Evolutionary conservation across 116 monocot species (phyloP).

Genomic region (Posidonia oceanica): DNA sequence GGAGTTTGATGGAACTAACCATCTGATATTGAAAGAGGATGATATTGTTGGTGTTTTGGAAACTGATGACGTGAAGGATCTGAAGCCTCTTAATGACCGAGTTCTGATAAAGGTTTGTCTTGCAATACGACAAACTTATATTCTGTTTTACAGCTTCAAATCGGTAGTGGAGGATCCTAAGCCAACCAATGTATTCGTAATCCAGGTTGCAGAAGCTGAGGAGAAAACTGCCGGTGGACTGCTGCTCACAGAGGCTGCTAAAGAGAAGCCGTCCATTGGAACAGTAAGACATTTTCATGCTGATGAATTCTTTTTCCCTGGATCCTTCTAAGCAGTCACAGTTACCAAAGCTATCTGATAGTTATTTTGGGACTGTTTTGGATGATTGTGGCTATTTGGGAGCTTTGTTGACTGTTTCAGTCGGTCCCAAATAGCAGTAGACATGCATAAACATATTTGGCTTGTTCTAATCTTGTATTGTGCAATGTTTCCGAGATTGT

Average conservation of each 20-base stretch:
- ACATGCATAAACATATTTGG: too few species aligned
- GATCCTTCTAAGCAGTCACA: too few species aligned
- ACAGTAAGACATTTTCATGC: slow-evolving; percentile 26
- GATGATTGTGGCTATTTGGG: too few species aligned
- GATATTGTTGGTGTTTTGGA: slow-evolving; percentile 51
- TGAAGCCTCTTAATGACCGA: slow-evolving; percentile 50
- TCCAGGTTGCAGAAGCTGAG: slow-evolving; percentile 54
- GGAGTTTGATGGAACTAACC: slow-evolving; percentile 37
- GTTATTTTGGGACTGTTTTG: too few species aligned
- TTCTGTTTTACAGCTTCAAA: too few species aligned
- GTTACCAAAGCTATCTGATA: too few species aligned
- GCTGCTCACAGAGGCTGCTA: slow-evolving; percentile 48
- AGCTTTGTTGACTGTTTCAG: too few species aligned
- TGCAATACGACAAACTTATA: neutral
- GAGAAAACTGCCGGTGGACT: slow-evolving; percentile 67
- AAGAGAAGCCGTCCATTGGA: slow-evolving; percentile 71
- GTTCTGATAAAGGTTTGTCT: slow-evolving; percentile 41
- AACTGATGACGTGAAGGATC: slow-evolving; percentile 46
- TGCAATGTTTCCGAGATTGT: too few species aligned
- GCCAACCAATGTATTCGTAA: neutral
- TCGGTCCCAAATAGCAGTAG: too few species aligned
- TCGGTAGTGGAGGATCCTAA: neutral
- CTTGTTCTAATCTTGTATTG: too few species aligned
- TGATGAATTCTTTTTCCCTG: too few species aligned
- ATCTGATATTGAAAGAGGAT: slow-evolving; percentile 49